phyloP scores from a whole-genome alignment of 2,329 filamentous ascomycete species.

The Gnomoniopsis smithogilvyi region DNA sequence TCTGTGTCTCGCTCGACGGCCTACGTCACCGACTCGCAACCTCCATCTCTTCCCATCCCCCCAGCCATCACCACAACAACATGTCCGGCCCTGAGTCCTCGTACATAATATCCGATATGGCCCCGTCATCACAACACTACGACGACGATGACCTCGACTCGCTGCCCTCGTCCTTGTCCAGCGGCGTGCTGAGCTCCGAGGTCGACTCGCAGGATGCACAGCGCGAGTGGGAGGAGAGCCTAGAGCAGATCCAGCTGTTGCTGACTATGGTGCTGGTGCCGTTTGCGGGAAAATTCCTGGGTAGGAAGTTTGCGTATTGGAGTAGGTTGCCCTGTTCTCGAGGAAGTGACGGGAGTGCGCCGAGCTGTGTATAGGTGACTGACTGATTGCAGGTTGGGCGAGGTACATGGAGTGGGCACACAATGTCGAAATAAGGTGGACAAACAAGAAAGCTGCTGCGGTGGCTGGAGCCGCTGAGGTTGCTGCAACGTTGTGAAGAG shows the following conservation, averaged over 20 bases:
- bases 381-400: constrained; percentile 67
- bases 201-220: constrained; percentile 75
- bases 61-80: neutral
- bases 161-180: constrained; percentile 61
- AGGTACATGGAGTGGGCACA: constrained; percentile 96
- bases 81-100: constrained; percentile 43
- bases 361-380: constrained; percentile 18
- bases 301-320: constrained; percentile 93
- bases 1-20: constrained; percentile 1
- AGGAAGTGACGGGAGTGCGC: neutral
- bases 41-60: neutral
- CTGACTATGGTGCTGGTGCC: constrained; percentile 93
- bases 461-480: constrained; percentile 62
- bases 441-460: constrained; percentile 61
- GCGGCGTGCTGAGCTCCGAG: constrained; percentile 46
- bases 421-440: constrained; percentile 66
- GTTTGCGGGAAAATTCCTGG: constrained; percentile 91
- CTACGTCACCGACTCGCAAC: neutral
- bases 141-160: constrained; percentile 61
- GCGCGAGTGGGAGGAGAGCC: constrained; percentile 87
- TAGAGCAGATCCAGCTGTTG: constrained; percentile 90
- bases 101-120: constrained; percentile 48
- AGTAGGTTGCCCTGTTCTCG: constrained; percentile 54
- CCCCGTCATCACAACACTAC: constrained; percentile 37
- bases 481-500: constrained; percentile 47